A percentile compares a stretch with the other conserved stretches of the same genome.
Evolutionary conservation across 257 asterid genomes (phyloP).

Genomic region (Solanum ahanhuiri): DNA sequence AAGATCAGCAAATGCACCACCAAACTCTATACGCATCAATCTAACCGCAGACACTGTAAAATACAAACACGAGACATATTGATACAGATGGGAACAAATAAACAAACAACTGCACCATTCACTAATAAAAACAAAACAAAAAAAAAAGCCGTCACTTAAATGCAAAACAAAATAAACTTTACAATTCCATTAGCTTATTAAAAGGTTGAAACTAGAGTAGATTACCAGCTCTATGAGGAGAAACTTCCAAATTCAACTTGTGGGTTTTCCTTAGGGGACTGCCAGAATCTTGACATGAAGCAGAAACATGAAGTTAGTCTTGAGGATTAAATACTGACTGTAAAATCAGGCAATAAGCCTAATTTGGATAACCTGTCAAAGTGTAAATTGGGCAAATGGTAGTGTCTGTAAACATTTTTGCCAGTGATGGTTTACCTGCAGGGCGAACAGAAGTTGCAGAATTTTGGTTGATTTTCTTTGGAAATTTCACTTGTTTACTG

Average conservation of each 20-base stretch:
- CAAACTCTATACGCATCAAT: slow-evolving; percentile 82
- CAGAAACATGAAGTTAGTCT: neutral
- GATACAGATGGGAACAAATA: neutral
- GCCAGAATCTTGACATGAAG: slow-evolving; percentile 21
- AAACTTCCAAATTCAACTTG: slow-evolving; percentile 61
- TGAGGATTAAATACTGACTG: neutral
- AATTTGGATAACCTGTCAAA: neutral
- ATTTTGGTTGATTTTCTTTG: slow-evolving; percentile 10
- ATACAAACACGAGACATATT: neutral
- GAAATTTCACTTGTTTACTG: slow-evolving; percentile 8
- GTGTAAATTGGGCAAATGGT: neutral
- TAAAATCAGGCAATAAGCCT: neutral
- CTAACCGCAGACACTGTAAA: slow-evolving; percentile 78
- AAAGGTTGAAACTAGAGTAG: neutral
- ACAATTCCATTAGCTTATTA: neutral
- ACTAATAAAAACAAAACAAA: neutral
- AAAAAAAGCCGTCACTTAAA: neutral
- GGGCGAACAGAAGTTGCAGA: slow-evolving; percentile 14
- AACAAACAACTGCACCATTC: neutral
- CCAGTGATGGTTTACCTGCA: slow-evolving; percentile 6
- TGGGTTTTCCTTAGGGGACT: slow-evolving; percentile 20
- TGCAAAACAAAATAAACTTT: neutral
- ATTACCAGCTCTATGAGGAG: slow-evolving; percentile 96
- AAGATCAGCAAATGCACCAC: slow-evolving; percentile 95
- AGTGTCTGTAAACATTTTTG: neutral